phyloP scores from a whole-genome alignment of 176 grass and related monocot genomes.

The Juncus effusus region DNA sequence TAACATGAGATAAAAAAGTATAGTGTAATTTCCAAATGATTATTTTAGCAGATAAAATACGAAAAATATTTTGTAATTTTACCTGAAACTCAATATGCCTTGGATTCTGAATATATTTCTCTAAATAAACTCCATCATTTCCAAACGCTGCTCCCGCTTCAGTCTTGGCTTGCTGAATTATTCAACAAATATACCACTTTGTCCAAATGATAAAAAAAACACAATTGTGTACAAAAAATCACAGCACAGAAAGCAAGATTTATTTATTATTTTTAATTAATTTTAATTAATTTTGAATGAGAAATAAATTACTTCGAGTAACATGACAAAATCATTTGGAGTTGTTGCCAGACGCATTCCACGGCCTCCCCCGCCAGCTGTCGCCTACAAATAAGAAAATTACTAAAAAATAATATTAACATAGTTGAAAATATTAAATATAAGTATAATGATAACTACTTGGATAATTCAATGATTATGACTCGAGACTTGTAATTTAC shows the following conservation, averaged over 20 bases:
- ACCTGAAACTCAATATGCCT: conserved; percentile 58
- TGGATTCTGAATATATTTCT: conserved; percentile 56
- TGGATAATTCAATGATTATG: no score
- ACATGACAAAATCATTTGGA: conserved; percentile 41
- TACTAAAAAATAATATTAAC: neutral
- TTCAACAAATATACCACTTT: neutral
- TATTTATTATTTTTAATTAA: conserved; percentile 13
- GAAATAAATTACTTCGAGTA: conserved; percentile 34
- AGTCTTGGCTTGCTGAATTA: conserved; percentile 48
- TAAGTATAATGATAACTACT: neutral
- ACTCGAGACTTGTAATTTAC: no score
- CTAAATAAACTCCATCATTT: conserved; percentile 60
- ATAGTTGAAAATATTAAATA: no score
- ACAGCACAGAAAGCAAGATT: conserved; percentile 4
- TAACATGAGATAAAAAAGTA: no score
- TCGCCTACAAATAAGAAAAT: conserved; percentile 29
- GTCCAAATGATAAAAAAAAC: neutral
- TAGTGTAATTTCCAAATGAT: neutral
- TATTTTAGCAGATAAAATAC: conserved; percentile 7
- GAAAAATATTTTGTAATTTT: neutral
- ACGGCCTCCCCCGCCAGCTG: conserved; percentile 53
- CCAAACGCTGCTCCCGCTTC: conserved; percentile 53
- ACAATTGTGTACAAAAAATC: neutral
- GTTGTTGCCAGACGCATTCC: conserved; percentile 45
- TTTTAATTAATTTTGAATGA: neutral